These are phyloP conservation scores for Tetrahymena thermophila DNA, from an alignment of 73 alveolate genomes.

Conservation along the genomic window DNA sequence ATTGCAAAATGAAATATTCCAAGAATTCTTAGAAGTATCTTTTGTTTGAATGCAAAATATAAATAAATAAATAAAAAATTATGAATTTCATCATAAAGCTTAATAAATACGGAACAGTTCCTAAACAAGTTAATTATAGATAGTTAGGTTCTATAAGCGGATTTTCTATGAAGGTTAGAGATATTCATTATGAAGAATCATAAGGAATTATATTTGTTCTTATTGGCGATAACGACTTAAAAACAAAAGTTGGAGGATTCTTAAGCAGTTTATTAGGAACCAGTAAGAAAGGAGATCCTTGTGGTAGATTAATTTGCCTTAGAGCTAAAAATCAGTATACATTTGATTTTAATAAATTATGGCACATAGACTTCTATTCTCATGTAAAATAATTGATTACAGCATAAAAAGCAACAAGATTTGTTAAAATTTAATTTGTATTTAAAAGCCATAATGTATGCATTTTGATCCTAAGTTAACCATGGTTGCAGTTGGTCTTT, in stretches of 20 bases:
- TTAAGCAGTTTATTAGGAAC: background rate
- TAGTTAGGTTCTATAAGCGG: background rate
- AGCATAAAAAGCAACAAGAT: background rate
- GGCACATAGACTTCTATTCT: background rate
- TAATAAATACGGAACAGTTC: background rate
- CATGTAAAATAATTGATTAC: background rate
- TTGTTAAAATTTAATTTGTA: no score
- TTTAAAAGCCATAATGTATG: background rate
- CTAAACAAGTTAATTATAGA: background rate
- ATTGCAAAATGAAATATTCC: background rate
- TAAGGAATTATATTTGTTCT: background rate
- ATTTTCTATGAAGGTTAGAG: background rate
- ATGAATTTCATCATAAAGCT: background rate
- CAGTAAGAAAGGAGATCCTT: background rate
- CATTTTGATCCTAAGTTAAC: background rate
- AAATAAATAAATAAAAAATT: background rate
- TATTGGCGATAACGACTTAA: background rate
- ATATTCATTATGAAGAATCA: background rate
- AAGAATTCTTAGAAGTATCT: background rate
- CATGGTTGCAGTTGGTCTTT: background rate
- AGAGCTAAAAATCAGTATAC: background rate
- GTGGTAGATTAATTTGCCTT: background rate
- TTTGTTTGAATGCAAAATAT: background rate
- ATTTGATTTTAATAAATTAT: background rate
- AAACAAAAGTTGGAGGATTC: background rate